Percentiles rank a stretch among this genome's conserved stretches.
phyloP scores from a whole-genome alignment of 768 basidiomycete genomes.

The Mycena floridula region DNA sequence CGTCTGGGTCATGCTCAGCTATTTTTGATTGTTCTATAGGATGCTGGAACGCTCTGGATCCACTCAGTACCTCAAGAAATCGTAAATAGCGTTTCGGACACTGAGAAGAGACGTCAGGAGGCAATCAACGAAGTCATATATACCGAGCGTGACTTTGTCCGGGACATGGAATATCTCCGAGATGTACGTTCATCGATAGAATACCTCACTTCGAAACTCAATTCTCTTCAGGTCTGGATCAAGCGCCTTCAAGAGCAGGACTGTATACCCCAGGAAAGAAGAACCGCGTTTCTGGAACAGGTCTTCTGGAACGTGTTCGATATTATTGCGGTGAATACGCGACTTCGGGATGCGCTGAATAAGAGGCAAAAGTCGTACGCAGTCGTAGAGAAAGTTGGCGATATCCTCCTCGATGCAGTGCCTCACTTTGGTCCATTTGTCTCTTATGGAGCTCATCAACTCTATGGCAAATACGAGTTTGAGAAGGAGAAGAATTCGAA shows the following conservation, averaged over 20 bases:
- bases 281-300: slow-evolving; percentile 83
- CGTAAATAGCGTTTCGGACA: slow-evolving; percentile 84
- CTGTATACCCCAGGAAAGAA: slow-evolving; percentile 69
- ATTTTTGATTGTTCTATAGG: slow-evolving; percentile 15
- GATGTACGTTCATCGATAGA: slow-evolving; percentile 54
- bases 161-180: slow-evolving; percentile 95
- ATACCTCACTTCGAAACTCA: slow-evolving; percentile 2
- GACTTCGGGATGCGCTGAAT: slow-evolving; percentile 87
- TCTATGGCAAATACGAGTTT: slow-evolving; percentile 98
- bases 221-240: slow-evolving; percentile 68
- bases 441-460: slow-evolving; percentile 90
- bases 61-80: slow-evolving; percentile 95
- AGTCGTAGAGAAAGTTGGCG: slow-evolving; percentile 87
- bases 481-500: slow-evolving; percentile 97
- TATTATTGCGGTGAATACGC: slow-evolving; percentile 86
- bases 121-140: slow-evolving; percentile 95
- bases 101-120: slow-evolving; percentile 94
- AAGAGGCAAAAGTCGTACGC: slow-evolving; percentile 95
- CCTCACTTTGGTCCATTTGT: slow-evolving; percentile 92
- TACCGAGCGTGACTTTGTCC: slow-evolving; percentile 96
- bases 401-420: slow-evolving; percentile 82
- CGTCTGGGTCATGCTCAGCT: slow-evolving; percentile 1
- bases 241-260: slow-evolving; percentile 72
- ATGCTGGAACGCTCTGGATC: slow-evolving; percentile 83
- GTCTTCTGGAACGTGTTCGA: slow-evolving; percentile 98